These are phyloP conservation scores for Fusarium tuaranense DNA, from an alignment of 2,329 filamentous ascomycete genomes.

Conservation along the genomic window DNA sequence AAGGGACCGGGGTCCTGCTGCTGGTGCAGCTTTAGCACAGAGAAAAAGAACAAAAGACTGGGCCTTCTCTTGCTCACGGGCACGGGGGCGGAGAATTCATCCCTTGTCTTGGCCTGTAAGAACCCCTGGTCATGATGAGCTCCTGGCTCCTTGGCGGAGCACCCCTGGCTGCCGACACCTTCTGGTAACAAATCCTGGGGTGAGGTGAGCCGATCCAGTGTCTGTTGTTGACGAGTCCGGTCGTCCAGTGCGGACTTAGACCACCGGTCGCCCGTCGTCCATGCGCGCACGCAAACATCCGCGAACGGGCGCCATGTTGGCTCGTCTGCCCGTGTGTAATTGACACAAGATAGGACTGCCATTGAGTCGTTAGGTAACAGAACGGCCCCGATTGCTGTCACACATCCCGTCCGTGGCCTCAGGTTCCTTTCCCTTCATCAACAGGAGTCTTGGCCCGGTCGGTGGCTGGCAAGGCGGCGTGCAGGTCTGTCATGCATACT, in stretches of 20 bases:
- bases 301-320: slow-evolving; percentile 1
- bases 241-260: slow-evolving; percentile 20
- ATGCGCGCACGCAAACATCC: slow-evolving; percentile 7
- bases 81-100: slow-evolving; percentile 29
- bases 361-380: background rate
- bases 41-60: slow-evolving; percentile 30
- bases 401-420: slow-evolving; percentile 2
- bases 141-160: slow-evolving; percentile 27
- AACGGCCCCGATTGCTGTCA: slow-evolving; percentile 11
- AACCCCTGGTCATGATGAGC: slow-evolving; percentile 25
- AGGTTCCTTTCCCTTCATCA: slow-evolving; percentile 2
- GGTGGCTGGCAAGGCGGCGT: slow-evolving; percentile 23
- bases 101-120: slow-evolving; percentile 14
- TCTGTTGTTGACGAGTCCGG: slow-evolving; percentile 14
- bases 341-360: background rate
- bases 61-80: slow-evolving; percentile 18
- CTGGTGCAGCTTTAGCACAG: slow-evolving; percentile 3
- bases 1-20: slow-evolving; percentile 8
- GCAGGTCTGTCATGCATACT: slow-evolving; percentile 41
- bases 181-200: slow-evolving; percentile 32
- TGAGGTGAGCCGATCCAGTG: slow-evolving; percentile 35
- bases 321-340: background rate
- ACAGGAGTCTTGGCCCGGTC: background rate
- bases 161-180: slow-evolving; percentile 24
- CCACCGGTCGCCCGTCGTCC: slow-evolving; percentile 1